Evolutionary conservation across 2,329 filamentous ascomycete genomes (phyloP).

Genomic region (Hypocrella siamensis): DNA sequence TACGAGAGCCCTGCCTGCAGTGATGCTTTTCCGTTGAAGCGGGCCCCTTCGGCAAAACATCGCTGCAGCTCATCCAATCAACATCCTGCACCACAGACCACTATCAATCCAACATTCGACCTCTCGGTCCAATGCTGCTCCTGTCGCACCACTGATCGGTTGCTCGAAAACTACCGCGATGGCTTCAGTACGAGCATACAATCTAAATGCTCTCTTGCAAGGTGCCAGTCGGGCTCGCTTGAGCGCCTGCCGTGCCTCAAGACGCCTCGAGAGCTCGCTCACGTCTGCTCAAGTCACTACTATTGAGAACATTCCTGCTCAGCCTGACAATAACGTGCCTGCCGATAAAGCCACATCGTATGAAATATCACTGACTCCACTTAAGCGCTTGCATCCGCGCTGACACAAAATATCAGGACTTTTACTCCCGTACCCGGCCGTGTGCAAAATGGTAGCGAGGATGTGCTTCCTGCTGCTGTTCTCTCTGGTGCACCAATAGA

Average conservation of each 20-base stretch:
- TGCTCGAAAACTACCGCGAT: not conserved
- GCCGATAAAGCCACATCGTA: slow-evolving; percentile 88
- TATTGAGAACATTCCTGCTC: slow-evolving; percentile 33
- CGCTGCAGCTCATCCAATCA: too few species aligned
- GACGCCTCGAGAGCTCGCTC: slow-evolving; percentile 39
- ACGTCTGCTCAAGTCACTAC: slow-evolving; percentile 24
- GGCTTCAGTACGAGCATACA: slow-evolving; percentile 27
- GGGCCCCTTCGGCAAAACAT: too few species aligned
- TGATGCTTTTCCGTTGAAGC: too few species aligned
- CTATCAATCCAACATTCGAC: too few species aligned
- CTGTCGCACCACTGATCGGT: not conserved
- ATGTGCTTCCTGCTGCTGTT: slow-evolving; percentile 63
- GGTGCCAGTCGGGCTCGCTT: slow-evolving; percentile 22
- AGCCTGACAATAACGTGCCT: slow-evolving; percentile 67
- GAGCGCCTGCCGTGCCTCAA: slow-evolving; percentile 25
- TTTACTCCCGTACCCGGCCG: slow-evolving; percentile 85
- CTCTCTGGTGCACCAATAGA: slow-evolving; percentile 88
- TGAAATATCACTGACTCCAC: too few species aligned
- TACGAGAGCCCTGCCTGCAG: too few species aligned
- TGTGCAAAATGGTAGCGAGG: slow-evolving; percentile 83
- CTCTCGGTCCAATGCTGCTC: too few species aligned
- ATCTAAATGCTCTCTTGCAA: slow-evolving; percentile 35
- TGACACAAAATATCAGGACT: slow-evolving; percentile 34
- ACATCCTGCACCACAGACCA: too few species aligned
- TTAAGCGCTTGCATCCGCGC: not conserved